Evolutionary conservation across 192 early-diverging fungal genomes (phyloP).

Genomic region (Coemansia sp.): DNA sequence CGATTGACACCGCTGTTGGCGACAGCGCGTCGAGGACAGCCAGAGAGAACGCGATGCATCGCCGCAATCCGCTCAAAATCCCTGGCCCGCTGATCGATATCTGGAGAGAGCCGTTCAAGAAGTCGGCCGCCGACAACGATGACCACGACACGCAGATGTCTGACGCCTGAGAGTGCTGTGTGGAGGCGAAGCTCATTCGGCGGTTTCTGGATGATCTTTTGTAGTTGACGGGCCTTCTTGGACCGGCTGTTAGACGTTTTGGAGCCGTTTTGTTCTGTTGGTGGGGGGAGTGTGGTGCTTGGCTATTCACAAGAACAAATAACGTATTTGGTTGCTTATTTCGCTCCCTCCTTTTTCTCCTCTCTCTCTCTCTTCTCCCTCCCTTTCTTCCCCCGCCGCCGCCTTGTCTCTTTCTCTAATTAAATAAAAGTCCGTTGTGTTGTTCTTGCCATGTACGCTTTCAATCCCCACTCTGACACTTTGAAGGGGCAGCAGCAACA

Average conservation of each 20-base stretch:
- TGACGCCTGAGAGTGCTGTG: conserved; percentile 8
- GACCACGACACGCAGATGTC: conserved; percentile 28
- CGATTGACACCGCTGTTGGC: neutral
- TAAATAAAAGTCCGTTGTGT: too few relatives aligned
- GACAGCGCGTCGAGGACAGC: conserved; percentile 8
- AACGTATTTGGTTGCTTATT: neutral
- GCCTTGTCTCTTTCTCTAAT: neutral
- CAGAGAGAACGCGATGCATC: neutral
- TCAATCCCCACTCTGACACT: too few relatives aligned
- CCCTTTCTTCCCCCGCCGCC: neutral
- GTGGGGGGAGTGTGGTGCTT: neutral
- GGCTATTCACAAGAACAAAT: neutral
- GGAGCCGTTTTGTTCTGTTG: neutral
- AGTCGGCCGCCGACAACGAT: conserved; percentile 8
- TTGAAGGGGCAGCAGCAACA: too few relatives aligned
- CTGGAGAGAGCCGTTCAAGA: conserved; percentile 50
- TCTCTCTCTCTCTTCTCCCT: neutral
- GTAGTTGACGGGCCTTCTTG: neutral
- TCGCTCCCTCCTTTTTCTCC: neutral
- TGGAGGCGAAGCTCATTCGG: neutral
- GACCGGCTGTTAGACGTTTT: neutral
- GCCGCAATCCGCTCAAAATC: conserved; percentile 26
- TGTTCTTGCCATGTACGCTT: too few relatives aligned
- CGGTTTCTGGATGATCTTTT: too few relatives aligned
- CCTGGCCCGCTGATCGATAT: conserved; percentile 48